phyloP scores from a whole-genome alignment of 2,329 filamentous ascomycete species.

The Arthroderma uncinatum region DNA sequence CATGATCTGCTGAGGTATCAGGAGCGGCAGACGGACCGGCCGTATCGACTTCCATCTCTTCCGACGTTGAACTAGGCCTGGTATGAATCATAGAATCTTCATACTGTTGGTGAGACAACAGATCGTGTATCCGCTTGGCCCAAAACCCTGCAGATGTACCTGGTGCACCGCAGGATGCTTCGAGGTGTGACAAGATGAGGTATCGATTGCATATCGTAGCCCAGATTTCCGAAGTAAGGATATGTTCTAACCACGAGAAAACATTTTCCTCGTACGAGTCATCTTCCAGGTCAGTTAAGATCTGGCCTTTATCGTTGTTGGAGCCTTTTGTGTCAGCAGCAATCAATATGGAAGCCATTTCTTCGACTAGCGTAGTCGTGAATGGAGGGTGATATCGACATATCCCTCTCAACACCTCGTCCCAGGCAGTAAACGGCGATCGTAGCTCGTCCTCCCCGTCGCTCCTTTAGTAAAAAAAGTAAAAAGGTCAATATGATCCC shows the following conservation, averaged over 20 bases:
- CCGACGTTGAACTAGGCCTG: background rate
- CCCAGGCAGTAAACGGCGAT: constrained; percentile 26
- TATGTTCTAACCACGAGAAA: constrained; percentile 41
- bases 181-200: constrained; percentile 26
- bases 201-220: constrained; percentile 18
- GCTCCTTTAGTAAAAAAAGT: background rate
- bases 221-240: constrained; percentile 34
- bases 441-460: background rate
- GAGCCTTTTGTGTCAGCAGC: constrained; percentile 10
- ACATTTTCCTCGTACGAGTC: constrained; percentile 34
- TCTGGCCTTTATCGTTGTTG: background rate
- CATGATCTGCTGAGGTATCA: background rate
- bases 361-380: constrained; percentile 28
- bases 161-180: constrained; percentile 24
- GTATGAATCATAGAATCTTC: background rate
- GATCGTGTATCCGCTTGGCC: background rate
- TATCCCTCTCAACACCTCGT: constrained; percentile 29
- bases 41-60: background rate
- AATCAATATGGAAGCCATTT: constrained; percentile 29
- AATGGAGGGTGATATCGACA: constrained; percentile 26
- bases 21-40: background rate
- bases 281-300: constrained; percentile 14
- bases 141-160: constrained; percentile 5
- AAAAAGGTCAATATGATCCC: background rate
- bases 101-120: background rate